A percentile compares a stretch with the other conserved stretches of the same genome.
These are phyloP conservation scores for Maudiozyma turicensis DNA, from an alignment of 805 yeast genomes.

Conservation along the genomic window DNA sequence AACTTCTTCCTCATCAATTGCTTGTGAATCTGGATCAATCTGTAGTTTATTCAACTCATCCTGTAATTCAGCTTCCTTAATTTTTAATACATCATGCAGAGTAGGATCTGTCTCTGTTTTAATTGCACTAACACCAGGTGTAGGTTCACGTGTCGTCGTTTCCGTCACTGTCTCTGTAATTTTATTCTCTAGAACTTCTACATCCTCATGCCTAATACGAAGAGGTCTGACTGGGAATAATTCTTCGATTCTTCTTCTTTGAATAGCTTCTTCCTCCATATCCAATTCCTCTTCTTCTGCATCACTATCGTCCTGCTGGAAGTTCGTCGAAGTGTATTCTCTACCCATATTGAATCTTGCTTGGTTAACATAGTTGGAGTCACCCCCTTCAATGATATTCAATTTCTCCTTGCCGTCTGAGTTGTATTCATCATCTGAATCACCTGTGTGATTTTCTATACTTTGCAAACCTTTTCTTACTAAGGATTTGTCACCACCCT, in stretches of 20 bases:
- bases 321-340: constrained; percentile 40
- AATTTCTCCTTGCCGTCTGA: constrained; percentile 8
- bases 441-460: constrained; percentile 20
- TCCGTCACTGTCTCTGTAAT: constrained; percentile 23
- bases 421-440: constrained; percentile 35
- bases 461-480: constrained; percentile 20
- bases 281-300: constrained; percentile 12
- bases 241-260: constrained; percentile 21
- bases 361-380: constrained; percentile 7
- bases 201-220: constrained; percentile 39
- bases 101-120: constrained; percentile 13
- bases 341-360: constrained; percentile 55
- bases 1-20: constrained; percentile 28
- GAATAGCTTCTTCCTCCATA: constrained; percentile 20
- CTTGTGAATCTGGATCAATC: constrained; percentile 21
- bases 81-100: constrained; percentile 11
- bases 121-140: constrained; percentile 16
- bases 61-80: constrained; percentile 22
- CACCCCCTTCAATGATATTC: constrained; percentile 29
- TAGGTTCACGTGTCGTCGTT: constrained; percentile 20
- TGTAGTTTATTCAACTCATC: constrained; percentile 23
- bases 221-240: constrained; percentile 66
- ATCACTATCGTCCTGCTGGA: constrained; percentile 9
- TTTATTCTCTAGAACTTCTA: constrained; percentile 27
- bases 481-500: constrained; percentile 8